phyloP scores from a whole-genome alignment of 495 filamentous ascomycete species.

The Hypoxylon intermedium region DNA sequence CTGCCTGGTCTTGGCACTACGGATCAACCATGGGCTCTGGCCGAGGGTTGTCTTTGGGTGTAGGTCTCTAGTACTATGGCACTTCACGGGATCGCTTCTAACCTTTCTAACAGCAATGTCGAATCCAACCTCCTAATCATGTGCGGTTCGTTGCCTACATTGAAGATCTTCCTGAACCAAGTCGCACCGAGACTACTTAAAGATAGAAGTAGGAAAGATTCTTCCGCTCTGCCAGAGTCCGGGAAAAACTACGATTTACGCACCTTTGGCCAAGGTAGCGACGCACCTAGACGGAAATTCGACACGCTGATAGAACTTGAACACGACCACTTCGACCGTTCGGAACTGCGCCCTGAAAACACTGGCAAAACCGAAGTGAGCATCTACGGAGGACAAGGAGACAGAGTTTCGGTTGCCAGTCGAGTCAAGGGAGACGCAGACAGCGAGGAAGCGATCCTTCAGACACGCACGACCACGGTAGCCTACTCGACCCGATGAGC shows the following conservation, averaged over 20 bases:
- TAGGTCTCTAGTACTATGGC: constrained; percentile 11
- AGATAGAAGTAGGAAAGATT: background rate
- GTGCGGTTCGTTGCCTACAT: constrained; percentile 18
- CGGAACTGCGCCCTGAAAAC: background rate
- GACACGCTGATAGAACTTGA: background rate
- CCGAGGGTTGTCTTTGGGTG: constrained; percentile 24
- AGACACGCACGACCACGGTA: constrained; percentile 2
- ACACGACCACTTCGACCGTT: constrained; percentile 1
- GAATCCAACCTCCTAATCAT: constrained; percentile 26
- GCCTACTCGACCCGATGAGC: constrained; percentile 3
- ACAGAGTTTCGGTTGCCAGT: background rate
- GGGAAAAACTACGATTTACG: constrained; percentile 1
- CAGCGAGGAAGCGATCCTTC: constrained; percentile 6
- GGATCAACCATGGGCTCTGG: constrained; percentile 20
- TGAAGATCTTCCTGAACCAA: constrained; percentile 17
- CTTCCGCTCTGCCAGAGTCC: background rate
- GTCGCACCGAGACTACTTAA: constrained; percentile 1
- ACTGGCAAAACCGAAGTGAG: background rate
- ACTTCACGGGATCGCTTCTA: background rate
- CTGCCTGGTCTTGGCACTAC: constrained; percentile 7
- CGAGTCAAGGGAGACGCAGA: constrained; percentile 1
- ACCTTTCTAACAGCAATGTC: constrained; percentile 6
- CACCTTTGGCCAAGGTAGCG: background rate
- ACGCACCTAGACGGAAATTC: background rate
- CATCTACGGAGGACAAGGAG: constrained; percentile 1